These are phyloP conservation scores for Talaromyces liani DNA, from an alignment of 495 filamentous ascomycete genomes.

Conservation along the genomic window DNA sequence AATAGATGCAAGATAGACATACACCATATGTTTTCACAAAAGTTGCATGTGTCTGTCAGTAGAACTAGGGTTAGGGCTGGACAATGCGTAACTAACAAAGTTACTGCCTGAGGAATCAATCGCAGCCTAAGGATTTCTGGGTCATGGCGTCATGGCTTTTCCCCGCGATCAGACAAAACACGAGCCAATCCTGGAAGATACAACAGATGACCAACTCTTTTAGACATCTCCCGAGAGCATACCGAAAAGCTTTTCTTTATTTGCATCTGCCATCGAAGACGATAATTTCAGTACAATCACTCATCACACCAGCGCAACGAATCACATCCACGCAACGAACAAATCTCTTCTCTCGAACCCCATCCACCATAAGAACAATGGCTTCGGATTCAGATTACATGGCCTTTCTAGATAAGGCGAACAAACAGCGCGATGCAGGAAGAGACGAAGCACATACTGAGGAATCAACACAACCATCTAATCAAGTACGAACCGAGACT, in stretches of 20 bases:
- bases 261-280: neutral
- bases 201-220: neutral
- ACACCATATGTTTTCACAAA: neutral
- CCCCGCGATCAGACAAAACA: neutral
- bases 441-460: conserved; percentile 17
- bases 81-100: too few species aligned
- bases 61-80: neutral
- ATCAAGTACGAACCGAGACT: conserved; percentile 41
- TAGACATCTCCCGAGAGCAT: neutral
- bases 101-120: neutral
- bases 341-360: too few species aligned
- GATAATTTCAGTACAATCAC: neutral
- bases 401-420: conserved; percentile 78
- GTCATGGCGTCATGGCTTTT: conserved; percentile 2
- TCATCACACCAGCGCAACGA: neutral
- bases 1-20: neutral
- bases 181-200: neutral
- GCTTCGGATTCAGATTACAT: conserved; percentile 74
- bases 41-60: neutral
- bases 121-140: neutral
- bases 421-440: conserved; percentile 52
- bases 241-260: neutral
- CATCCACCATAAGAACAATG: conserved; percentile 36
- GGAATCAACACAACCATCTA: conserved; percentile 15
- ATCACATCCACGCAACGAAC: neutral